Percentiles rank a stretch among this genome's conserved stretches.
phyloP scores from a whole-genome alignment of 371 early-diverging fungal genomes.

The Mortierella sp. region DNA sequence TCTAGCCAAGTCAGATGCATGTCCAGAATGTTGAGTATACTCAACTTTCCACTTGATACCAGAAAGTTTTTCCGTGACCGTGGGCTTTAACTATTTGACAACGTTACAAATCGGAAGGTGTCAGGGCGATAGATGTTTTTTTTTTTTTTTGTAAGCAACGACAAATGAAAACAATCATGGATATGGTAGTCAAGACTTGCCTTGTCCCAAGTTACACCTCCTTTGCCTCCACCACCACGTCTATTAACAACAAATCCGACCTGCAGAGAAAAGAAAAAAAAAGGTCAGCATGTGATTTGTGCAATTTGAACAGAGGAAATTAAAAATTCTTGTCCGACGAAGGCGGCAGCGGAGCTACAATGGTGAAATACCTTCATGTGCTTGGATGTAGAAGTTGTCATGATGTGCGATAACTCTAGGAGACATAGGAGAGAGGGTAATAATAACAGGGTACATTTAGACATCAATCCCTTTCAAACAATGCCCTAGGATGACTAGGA shows the following conservation, averaged over 20 bases:
- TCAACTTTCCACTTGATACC: constrained; percentile 46
- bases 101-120: not conserved
- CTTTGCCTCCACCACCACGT: constrained; percentile 51
- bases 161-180: not conserved
- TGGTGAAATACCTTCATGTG: not conserved
- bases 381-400: not conserved
- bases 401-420: not conserved
- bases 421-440: not conserved
- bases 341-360: not conserved
- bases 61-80: constrained; percentile 20
- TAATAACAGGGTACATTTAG: not conserved
- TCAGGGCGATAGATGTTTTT: not conserved
- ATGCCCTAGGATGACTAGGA: too few species aligned
- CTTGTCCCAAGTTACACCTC: constrained; percentile 44
- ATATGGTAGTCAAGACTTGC: constrained; percentile 12
- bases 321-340: not conserved
- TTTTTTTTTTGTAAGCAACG: not conserved
- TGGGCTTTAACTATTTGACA: constrained; percentile 24
- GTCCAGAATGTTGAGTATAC: constrained; percentile 49
- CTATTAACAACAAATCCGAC: constrained; percentile 51
- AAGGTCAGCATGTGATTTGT: not conserved
- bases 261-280: constrained; percentile 6
- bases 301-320: not conserved
- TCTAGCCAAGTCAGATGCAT: constrained; percentile 47
- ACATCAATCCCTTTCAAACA: not conserved